Conservation (phyloP, 345 rosid species). For the Eucalyptus tenuipes region DNA sequence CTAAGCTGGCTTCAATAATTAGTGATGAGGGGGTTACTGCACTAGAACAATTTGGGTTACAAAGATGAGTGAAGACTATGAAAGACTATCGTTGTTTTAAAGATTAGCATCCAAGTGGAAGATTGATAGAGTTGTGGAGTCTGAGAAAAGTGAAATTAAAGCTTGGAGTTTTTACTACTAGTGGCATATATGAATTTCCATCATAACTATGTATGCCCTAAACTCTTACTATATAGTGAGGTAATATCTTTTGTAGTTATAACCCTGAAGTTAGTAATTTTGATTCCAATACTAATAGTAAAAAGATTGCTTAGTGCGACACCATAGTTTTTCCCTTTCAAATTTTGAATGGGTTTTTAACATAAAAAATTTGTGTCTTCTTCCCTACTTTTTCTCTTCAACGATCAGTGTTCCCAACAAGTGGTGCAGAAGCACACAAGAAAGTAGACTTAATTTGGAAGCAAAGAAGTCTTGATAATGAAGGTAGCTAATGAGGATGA, state of each 20-base stretch:
- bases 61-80: neutral
- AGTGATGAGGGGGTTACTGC: neutral
- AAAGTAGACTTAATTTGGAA: neutral
- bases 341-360: neutral
- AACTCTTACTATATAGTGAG: neutral
- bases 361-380: neutral
- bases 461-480: neutral
- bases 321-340: neutral
- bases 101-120: neutral
- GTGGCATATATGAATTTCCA: no score
- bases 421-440: neutral
- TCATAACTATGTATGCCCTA: neutral
- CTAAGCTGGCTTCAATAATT: neutral
- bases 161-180: neutral
- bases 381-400: neutral
- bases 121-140: neutral
- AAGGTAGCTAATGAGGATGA: neutral
- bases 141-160: neutral
- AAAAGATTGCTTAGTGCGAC: neutral
- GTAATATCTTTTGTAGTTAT: neutral
- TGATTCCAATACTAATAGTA: neutral
- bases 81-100: neutral
- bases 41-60: neutral
- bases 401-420: neutral
- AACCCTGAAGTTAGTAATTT: neutral